Evolutionary conservation across 2,329 filamentous ascomycete species (phyloP), one percentile per base, ranked within the genome.

Genomic region (Didymella pomorum): DNA sequence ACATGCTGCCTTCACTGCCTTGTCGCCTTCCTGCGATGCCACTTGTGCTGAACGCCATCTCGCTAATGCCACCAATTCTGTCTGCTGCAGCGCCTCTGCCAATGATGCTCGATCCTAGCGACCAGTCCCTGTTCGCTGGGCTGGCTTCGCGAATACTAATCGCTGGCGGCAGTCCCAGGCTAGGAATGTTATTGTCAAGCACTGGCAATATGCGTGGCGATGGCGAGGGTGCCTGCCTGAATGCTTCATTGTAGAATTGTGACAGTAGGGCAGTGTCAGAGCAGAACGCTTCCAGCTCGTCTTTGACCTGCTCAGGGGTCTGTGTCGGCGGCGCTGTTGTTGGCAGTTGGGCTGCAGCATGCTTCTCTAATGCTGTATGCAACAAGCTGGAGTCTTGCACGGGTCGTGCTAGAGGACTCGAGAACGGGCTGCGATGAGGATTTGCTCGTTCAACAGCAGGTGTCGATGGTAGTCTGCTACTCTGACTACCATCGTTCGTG

Each of bases 281-380:
- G 60, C 81, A 83, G 56, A 83, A 80, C 0, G 68, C 67, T 62
- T 81, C 78, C 28, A 83, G 67, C 26, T 78, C 75, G 28, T 79
- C 76, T 58, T 79, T 78, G 51, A 83, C 75, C 39, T 76, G 71
- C 52, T 82, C 80, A 2, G 74, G 72, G 4, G 68, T 71, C 35
- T 68, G 61, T 37, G 44, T 47, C 10, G 56, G 26, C 7, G 45
- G 2, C 48, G 53, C 46, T 49, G 65, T 49, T 3, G 56, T 18
- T 49, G 56, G 42, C 18, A 61, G 50, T 2, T 58, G 42, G 1
- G 59, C 47, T 20, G 64, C 50, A 9, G 59, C 46, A 0, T 65
- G 58, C 43, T 62, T 70, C 31, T 73, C 67, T 25, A 76, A 58
- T 0, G 71, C 68, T 2, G 65, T 68, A 47, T 73, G 71, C 16